Conservation (phyloP, 148 eudicot genomes). For the Drosera capensis region DNA sequence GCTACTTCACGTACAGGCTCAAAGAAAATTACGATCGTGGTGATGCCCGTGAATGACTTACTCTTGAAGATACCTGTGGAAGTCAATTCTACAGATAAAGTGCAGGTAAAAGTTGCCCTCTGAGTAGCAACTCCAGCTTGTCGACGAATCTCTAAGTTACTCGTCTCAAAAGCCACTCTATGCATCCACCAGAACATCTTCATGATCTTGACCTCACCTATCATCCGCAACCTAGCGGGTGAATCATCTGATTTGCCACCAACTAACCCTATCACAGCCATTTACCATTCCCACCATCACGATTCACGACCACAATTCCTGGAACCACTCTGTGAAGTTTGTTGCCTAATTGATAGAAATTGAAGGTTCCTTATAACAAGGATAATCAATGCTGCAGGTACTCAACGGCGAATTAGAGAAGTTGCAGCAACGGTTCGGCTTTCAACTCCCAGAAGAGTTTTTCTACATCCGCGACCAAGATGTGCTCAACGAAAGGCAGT, state of each 20-base stretch:
- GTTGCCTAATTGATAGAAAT: no score
- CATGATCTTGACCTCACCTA: no score
- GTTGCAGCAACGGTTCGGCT: not conserved
- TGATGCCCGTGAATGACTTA: conserved; percentile 32
- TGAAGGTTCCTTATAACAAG: not conserved
- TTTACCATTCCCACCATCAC: no score
- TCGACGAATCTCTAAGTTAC: no score
- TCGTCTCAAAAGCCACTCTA: no score
- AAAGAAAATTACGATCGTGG: conserved; percentile 29
- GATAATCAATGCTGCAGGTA: not conserved
- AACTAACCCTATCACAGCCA: no score
- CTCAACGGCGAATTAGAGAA: not conserved
- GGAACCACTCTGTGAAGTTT: no score
- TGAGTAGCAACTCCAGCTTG: not conserved
- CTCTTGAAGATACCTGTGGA: conserved; percentile 40
- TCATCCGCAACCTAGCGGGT: no score
- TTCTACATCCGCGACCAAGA: not conserved
- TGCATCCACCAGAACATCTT: no score
- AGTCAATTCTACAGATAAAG: conserved; percentile 35
- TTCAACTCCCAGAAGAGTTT: not conserved
- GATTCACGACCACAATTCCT: no score
- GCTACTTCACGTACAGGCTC: not conserved
- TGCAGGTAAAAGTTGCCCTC: conserved; percentile 11
- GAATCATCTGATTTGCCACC: no score
- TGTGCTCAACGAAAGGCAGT: not conserved